Percentiles rank a stretch among this genome's conserved stretches.
These are phyloP conservation scores for Benincasa hispida DNA, from an alignment of 306 rosid species.

Conservation along the genomic window DNA sequence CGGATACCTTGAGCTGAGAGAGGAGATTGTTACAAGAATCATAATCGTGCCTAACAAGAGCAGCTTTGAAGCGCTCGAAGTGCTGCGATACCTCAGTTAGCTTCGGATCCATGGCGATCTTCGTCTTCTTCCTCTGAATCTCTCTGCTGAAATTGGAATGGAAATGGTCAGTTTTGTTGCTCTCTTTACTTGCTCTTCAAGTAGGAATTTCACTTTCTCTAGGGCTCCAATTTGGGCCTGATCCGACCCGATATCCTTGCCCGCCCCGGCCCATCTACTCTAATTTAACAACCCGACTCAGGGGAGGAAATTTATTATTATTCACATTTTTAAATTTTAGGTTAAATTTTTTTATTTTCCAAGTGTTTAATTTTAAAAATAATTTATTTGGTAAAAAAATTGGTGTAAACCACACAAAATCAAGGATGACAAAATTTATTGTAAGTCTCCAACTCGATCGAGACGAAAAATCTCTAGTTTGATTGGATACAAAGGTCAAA, in stretches of 20 bases:
- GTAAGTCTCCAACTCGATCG: too few relatives aligned
- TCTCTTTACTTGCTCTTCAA: conserved; percentile 11
- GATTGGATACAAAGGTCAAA: too few relatives aligned
- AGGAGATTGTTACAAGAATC: conserved; percentile 34
- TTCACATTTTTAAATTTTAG: too few relatives aligned
- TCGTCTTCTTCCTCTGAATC: conserved; percentile 4
- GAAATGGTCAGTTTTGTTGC: background rate
- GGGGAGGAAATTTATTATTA: too few relatives aligned
- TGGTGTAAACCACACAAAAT: too few relatives aligned
- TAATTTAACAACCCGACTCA: background rate
- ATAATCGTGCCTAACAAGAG: conserved; percentile 45
- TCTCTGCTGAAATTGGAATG: background rate
- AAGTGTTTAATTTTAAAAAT: too few relatives aligned
- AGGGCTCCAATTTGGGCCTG: background rate
- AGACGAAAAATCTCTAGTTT: too few relatives aligned
- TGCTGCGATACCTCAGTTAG: conserved; percentile 56
- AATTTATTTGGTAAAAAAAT: too few relatives aligned
- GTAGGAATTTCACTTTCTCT: conserved; percentile 10
- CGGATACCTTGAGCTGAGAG: conserved; percentile 65
- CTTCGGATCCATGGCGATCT: conserved; percentile 59
- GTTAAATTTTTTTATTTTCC: too few relatives aligned
- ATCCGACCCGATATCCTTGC: background rate
- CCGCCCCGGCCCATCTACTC: background rate
- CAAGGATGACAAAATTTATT: too few relatives aligned
- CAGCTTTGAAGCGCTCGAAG: conserved; percentile 78